These are phyloP conservation scores for Penicillium sumatraense DNA, from an alignment of 2,329 filamentous ascomycete genomes.

Conservation along the genomic window DNA sequence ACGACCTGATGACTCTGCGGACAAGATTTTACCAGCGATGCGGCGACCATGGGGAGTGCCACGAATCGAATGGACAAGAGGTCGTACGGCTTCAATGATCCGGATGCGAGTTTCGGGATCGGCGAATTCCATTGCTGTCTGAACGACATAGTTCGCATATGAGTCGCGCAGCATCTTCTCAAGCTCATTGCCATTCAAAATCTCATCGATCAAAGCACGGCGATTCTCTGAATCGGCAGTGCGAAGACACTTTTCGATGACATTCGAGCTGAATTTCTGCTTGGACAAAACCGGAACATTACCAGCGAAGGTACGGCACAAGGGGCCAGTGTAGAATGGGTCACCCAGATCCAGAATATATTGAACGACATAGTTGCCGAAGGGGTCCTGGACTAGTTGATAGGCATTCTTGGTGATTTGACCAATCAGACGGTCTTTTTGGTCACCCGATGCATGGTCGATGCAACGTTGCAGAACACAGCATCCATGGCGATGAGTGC, in stretches of 20 bases:
- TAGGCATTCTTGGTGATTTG: constrained; percentile 90
- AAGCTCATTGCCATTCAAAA: constrained; percentile 74
- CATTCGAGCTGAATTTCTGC: constrained; percentile 99
- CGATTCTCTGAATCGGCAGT: constrained; percentile 76
- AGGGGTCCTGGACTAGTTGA: constrained; percentile 90
- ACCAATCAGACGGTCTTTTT: constrained; percentile 84
- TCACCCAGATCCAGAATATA: constrained; percentile 97
- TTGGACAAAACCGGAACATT: constrained; percentile 76
- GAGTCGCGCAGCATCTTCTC: constrained; percentile 88
- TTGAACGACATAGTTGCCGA: constrained; percentile 98
- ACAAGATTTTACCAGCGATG: constrained; percentile 83
- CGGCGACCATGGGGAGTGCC: constrained; percentile 93
- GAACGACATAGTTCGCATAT: constrained; percentile 97
- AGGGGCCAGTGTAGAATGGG: constrained; percentile 81
- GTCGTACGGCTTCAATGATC: constrained; percentile 83
- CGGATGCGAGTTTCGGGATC: constrained; percentile 73
- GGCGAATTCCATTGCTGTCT: constrained; percentile 89
- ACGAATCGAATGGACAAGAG: constrained; percentile 81
- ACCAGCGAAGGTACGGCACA: constrained; percentile 79
- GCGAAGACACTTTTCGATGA: constrained; percentile 94
- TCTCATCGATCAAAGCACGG: constrained; percentile 82
- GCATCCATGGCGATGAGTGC: constrained; percentile 96
- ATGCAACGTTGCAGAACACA: constrained; percentile 98
- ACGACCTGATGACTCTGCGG: constrained; percentile 53
- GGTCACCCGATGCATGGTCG: constrained; percentile 87